These are phyloP conservation scores for Tuber umbilicatum DNA, from an alignment of 495 filamentous ascomycete genomes.

Conservation along the genomic window DNA sequence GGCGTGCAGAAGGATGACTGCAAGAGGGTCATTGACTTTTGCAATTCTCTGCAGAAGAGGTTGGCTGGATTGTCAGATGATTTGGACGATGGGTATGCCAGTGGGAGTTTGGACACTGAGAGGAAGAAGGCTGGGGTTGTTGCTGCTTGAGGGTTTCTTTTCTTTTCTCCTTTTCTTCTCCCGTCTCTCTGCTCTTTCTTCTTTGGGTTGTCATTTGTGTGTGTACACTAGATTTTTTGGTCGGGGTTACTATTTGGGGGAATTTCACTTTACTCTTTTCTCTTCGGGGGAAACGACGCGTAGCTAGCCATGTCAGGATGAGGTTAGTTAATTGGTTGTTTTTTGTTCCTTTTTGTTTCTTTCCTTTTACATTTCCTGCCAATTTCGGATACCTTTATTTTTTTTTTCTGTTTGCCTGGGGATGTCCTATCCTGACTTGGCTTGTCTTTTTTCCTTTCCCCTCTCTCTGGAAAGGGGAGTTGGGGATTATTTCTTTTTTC, in stretches of 20 bases:
- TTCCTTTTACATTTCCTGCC: not conserved
- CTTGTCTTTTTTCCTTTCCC: not conserved
- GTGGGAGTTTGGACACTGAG: constrained; percentile 9
- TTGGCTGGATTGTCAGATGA: constrained; percentile 34
- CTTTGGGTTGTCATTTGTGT: not conserved
- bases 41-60: constrained; percentile 32
- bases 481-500: not conserved
- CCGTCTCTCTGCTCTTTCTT: not conserved
- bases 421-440: not conserved
- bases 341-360: not conserved
- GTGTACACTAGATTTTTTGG: not conserved
- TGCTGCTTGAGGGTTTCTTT: not conserved
- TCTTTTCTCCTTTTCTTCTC: not conserved
- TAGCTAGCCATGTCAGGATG: constrained; percentile 1
- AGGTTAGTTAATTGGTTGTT: not conserved
- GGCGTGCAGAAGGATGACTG: constrained; percentile 48
- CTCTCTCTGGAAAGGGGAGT: not conserved
- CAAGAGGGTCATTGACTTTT: constrained; percentile 47
- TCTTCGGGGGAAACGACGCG: not conserved
- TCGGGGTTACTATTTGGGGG: not conserved
- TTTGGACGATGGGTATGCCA: constrained; percentile 38
- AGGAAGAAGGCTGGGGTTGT: not conserved
- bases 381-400: not conserved
- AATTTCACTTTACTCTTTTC: not conserved
- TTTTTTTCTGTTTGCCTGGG: not conserved